Evolutionary conservation across 768 basidiomycete genomes (phyloP).

Genomic region (Xerocomellus chrysenteron): DNA sequence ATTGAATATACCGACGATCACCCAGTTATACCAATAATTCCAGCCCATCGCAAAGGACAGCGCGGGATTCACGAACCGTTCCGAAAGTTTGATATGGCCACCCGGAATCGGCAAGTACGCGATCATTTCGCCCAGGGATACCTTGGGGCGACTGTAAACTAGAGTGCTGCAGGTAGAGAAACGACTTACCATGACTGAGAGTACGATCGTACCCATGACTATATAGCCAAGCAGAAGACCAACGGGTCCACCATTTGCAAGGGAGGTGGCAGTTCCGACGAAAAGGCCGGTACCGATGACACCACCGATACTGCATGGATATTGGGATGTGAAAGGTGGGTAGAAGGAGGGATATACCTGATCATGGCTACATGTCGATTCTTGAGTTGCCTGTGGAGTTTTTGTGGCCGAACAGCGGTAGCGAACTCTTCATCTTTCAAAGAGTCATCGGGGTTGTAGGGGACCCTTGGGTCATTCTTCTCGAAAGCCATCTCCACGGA

Average conservation of each 20-base stretch:
- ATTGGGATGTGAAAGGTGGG: neutral
- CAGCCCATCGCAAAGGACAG: slow-evolving; percentile 58
- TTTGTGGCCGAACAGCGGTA: neutral
- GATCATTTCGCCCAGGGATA: slow-evolving; percentile 61
- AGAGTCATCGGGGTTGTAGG: slow-evolving; percentile 16
- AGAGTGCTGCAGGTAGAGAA: too few species aligned
- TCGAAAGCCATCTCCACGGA: slow-evolving; percentile 16
- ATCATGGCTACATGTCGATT: slow-evolving; percentile 85
- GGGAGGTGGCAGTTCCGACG: slow-evolving; percentile 57
- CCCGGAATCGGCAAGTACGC: slow-evolving; percentile 78
- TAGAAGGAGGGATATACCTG: slow-evolving; percentile 40
- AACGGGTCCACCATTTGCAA: slow-evolving; percentile 62
- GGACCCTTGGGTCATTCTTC: slow-evolving; percentile 13
- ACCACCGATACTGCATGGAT: slow-evolving; percentile 52
- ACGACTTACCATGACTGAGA: slow-evolving; percentile 61
- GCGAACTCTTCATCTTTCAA: slow-evolving; percentile 23
- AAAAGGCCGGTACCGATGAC: slow-evolving; percentile 63
- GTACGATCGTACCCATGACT: slow-evolving; percentile 65
- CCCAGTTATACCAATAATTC: slow-evolving; percentile 52
- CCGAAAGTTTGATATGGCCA: slow-evolving; percentile 77
- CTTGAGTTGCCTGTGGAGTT: slow-evolving; percentile 61
- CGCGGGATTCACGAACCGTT: slow-evolving; percentile 78
- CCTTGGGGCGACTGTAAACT: slow-evolving; percentile 31
- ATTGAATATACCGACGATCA: slow-evolving; percentile 17
- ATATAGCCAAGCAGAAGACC: slow-evolving; percentile 74